Percentiles rank a stretch among this genome's conserved stretches.
phyloP scores from a whole-genome alignment of 352 stramenopile genomes.

The Pythium rhizo-oryzae region DNA sequence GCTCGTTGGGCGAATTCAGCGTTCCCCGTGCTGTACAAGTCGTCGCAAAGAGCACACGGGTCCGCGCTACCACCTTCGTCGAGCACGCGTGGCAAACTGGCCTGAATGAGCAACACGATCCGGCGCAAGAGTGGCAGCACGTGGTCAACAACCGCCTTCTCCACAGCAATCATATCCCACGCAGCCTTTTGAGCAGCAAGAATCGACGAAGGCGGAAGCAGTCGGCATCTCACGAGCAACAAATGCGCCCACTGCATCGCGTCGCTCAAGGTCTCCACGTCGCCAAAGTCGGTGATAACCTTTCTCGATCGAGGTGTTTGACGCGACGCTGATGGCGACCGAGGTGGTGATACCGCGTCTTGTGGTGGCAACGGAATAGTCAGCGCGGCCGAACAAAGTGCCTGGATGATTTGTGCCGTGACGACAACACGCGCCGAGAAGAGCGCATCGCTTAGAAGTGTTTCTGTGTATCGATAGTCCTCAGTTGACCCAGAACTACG shows the following conservation, averaged over 20 bases:
- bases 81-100: constrained; percentile 39
- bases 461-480: constrained; percentile 35
- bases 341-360: constrained; percentile 6
- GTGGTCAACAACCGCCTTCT: constrained; percentile 45
- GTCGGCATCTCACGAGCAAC: constrained; percentile 48
- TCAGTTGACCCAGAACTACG: constrained; percentile 20
- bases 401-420: constrained; percentile 61
- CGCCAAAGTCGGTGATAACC: constrained; percentile 39
- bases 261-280: constrained; percentile 63
- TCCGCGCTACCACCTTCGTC: constrained; percentile 21
- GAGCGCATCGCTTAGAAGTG: constrained; percentile 56
- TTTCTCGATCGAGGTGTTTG: constrained; percentile 2
- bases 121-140: constrained; percentile 63
- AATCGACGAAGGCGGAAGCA: constrained; percentile 19
- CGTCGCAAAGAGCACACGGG: constrained; percentile 66
- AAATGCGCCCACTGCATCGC: constrained; percentile 54
- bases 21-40: constrained; percentile 37
- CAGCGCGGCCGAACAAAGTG: constrained; percentile 34
- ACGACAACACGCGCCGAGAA: constrained; percentile 60
- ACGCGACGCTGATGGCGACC: constrained; percentile 12
- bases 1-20: constrained; percentile 7
- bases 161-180: constrained; percentile 37
- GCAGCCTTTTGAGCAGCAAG: not conserved
- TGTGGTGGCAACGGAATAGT: not conserved
- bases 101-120: constrained; percentile 63